Evolutionary conservation across 768 basidiomycete genomes (phyloP).

Genomic region (Gyrodon lividus): DNA sequence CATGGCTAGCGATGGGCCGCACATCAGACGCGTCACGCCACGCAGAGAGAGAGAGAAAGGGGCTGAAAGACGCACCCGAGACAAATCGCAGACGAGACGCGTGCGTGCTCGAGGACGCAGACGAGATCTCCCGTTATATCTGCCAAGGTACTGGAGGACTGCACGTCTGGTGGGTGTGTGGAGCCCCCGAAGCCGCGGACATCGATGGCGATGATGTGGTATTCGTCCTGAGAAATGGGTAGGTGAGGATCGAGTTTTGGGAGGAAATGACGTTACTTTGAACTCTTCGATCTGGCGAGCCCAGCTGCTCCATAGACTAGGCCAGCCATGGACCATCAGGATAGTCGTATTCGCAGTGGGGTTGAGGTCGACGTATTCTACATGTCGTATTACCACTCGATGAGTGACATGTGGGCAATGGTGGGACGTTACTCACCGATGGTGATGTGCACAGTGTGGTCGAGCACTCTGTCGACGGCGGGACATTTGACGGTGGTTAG

Average conservation of each 20-base stretch:
- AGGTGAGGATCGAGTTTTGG: too few relatives aligned
- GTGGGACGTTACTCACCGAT: slow-evolving; percentile 39
- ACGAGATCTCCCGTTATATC: slow-evolving; percentile 64
- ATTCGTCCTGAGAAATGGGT: slow-evolving; percentile 44
- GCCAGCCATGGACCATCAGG: slow-evolving; percentile 79
- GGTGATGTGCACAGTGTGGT: slow-evolving; percentile 36
- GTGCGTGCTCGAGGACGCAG: slow-evolving; percentile 57
- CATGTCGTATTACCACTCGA: not conserved
- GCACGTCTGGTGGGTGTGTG: slow-evolving; percentile 60
- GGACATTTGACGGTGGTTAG: slow-evolving; percentile 39
- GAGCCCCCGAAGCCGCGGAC: slow-evolving; percentile 72
- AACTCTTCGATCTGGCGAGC: slow-evolving; percentile 68
- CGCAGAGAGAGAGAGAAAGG: too few relatives aligned
- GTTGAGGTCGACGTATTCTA: slow-evolving; percentile 69
- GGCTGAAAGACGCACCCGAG: slow-evolving; percentile 48
- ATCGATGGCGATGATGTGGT: slow-evolving; percentile 61
- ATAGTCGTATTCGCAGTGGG: slow-evolving; percentile 49
- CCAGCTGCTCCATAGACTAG: slow-evolving; percentile 75
- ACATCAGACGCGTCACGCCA: not conserved
- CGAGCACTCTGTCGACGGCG: slow-evolving; percentile 40
- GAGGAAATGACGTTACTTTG: slow-evolving; percentile 37
- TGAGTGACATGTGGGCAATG: too few relatives aligned
- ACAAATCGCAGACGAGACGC: slow-evolving; percentile 50
- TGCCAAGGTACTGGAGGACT: slow-evolving; percentile 54
- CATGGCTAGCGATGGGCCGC: slow-evolving; percentile 54